These are phyloP conservation scores for Chlamydomonas sp. DNA, from an alignment of 139 green algal species.

Conservation along the genomic window DNA sequence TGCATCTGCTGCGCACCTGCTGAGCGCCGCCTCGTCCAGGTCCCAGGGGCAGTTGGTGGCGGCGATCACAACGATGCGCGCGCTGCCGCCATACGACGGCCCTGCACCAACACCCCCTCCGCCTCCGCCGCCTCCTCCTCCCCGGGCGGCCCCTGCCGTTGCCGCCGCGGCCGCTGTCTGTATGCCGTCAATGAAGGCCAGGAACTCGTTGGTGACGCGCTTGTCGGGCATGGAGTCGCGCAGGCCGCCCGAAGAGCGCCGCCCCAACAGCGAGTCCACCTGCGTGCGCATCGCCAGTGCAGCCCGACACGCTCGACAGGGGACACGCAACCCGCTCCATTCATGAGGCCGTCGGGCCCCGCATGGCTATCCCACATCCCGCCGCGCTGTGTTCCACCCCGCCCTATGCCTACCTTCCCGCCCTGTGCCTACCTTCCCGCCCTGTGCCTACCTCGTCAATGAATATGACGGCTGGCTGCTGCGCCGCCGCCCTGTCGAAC, in stretches of 20 bases:
- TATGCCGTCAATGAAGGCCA: conserved; percentile 61
- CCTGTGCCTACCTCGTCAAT: conserved; percentile 43
- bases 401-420: background rate
- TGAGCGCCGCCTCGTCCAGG: conserved; percentile 63
- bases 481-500: conserved; percentile 54
- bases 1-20: conserved; percentile 15
- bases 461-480: conserved; percentile 61
- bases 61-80: conserved; percentile 55
- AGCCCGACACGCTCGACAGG: background rate
- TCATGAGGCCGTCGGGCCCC: no score
- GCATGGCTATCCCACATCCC: no score
- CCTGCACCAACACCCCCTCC: background rate
- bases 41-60: conserved; percentile 64
- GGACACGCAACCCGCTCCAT: no score
- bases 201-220: conserved; percentile 62
- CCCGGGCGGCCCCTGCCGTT: no score
- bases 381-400: background rate
- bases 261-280: conserved; percentile 55
- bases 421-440: background rate
- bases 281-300: background rate
- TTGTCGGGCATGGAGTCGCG: conserved; percentile 37
- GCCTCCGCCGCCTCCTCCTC: background rate
- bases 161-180: conserved; percentile 17
- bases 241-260: background rate
- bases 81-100: background rate